Base-by-base conservation (phyloP, 1,284 basidiomycete species). In the Golubevia pallescens region DNA sequence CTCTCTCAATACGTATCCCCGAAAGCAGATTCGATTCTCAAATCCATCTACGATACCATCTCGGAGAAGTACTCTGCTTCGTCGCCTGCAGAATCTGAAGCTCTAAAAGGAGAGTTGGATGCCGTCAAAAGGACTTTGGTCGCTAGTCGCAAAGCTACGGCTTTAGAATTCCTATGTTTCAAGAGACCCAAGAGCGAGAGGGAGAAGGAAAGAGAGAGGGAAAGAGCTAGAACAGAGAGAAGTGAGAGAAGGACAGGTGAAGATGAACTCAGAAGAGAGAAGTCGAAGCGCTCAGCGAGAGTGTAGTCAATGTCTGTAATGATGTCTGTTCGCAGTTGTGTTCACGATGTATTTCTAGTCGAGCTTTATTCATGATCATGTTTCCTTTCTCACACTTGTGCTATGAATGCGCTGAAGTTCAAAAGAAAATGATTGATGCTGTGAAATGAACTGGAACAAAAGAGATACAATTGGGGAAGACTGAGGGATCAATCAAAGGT, bases 1-100 rank as follows among this genome's bases (percentile, higher is more conserved):
- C 88, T 99, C 52, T 90, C 92, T 32, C 91, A 92, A 68, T 96
- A 95, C 85, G 92, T 98, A 57, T 93, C 93, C 2, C 88, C 91
- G 0, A 83, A 89, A 3, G 93, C 96, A 3, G 92, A 93, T 62
- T 90, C 90, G 79, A 92, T 90, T 56, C 89, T 99, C 24, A 93
- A 93, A 54, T 91, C 95, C 67, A 89, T 98, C 48, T 99, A 99
- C 88, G 93, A 92, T 81, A 93, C 92, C 76, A 97, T 99, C 77
- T 95, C 94, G 21, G 90, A 93, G 83, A 92, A 93, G 24, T 98
- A 98, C 86, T 58, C 10, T 52, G 65, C 48, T 62, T 66, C 59
- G 60, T 64, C 5, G 42, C 68, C 87, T 94, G 65, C 92, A 93
- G 85, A 88, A 88, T 60, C 60, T 8, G 63, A 57, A 20, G 19